Evolutionary conservation across 306 rosid genomes (phyloP).

Genomic region (Elaeagnus macrophylla): DNA sequence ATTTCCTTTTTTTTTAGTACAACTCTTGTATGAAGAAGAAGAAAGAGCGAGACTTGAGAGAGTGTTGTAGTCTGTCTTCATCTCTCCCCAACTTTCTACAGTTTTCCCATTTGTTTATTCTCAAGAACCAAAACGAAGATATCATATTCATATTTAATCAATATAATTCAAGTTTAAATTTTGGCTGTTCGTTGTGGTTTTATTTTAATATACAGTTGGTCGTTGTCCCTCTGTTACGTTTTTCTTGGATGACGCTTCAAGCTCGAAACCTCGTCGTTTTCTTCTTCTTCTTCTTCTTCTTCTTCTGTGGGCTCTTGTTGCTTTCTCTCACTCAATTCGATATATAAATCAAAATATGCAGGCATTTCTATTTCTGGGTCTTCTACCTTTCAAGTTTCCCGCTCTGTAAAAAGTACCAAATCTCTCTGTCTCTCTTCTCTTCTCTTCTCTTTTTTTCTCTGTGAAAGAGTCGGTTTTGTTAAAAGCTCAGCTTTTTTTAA

Average conservation of each 20-base stretch:
- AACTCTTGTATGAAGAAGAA: neutral
- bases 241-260: constrained; percentile 39
- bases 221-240: constrained; percentile 30
- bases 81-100: constrained; percentile 16
- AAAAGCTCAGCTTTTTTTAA: too few species aligned
- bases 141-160: neutral
- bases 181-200: constrained; percentile 6
- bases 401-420: constrained; percentile 44
- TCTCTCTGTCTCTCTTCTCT: constrained; percentile 10
- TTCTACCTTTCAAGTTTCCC: constrained; percentile 54
- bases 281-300: constrained; percentile 37
- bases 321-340: constrained; percentile 52
- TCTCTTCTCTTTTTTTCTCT: constrained; percentile 10
- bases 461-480: constrained; percentile 6
- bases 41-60: neutral
- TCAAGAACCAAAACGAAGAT: neutral
- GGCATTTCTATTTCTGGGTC: constrained; percentile 28
- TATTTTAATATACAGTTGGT: constrained; percentile 20
- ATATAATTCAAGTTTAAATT: neutral
- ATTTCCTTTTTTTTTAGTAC: neutral
- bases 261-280: constrained; percentile 59
- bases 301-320: constrained; percentile 32
- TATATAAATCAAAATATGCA: constrained; percentile 23
- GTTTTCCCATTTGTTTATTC: neutral
- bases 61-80: constrained; percentile 11